Percentiles rank a stretch among this genome's conserved stretches.
phyloP scores from a whole-genome alignment of 768 basidiomycete genomes.

The Kondoa subrosea region DNA sequence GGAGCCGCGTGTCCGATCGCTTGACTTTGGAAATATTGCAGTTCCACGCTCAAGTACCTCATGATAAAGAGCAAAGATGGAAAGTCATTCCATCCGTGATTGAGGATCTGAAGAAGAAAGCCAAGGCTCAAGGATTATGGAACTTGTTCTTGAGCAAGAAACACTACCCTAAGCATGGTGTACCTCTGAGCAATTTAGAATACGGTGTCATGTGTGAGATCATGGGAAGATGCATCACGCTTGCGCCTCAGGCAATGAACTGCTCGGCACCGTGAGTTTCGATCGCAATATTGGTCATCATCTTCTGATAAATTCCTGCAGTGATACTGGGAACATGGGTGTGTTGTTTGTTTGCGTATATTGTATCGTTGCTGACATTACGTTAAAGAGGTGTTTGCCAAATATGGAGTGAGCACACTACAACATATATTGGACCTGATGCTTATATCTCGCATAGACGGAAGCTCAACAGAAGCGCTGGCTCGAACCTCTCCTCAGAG shows the following conservation, averaged over 20 bases:
- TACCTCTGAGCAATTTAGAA: slow-evolving; percentile 87
- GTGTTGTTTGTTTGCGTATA: slow-evolving; percentile 26
- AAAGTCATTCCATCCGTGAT: slow-evolving; percentile 63
- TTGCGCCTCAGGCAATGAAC: slow-evolving; percentile 75
- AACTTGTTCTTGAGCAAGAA: slow-evolving; percentile 89
- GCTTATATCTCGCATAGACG: slow-evolving; percentile 31
- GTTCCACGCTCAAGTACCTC: slow-evolving; percentile 65
- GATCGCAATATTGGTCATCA: background rate
- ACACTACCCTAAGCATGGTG: slow-evolving; percentile 77
- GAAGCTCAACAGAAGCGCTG: slow-evolving; percentile 79
- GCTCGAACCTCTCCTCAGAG: slow-evolving; percentile 70
- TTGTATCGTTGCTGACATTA: background rate
- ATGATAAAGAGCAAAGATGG: slow-evolving; percentile 61
- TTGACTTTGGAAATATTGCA: background rate
- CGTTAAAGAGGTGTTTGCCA: slow-evolving; percentile 72
- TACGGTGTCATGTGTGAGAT: slow-evolving; percentile 93
- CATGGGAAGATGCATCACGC: slow-evolving; percentile 61
- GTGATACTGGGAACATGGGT: slow-evolving; percentile 97
- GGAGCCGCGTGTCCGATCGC: background rate
- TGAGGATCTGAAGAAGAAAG: slow-evolving; percentile 69
- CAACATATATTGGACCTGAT: background rate
- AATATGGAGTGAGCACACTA: slow-evolving; percentile 45
- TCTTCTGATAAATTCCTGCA: background rate
- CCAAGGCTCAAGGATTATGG: slow-evolving; percentile 80
- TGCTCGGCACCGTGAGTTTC: slow-evolving; percentile 57